Conservation (phyloP, 192 early-diverging fungal genomes). For the Geranomyces variabilis region DNA sequence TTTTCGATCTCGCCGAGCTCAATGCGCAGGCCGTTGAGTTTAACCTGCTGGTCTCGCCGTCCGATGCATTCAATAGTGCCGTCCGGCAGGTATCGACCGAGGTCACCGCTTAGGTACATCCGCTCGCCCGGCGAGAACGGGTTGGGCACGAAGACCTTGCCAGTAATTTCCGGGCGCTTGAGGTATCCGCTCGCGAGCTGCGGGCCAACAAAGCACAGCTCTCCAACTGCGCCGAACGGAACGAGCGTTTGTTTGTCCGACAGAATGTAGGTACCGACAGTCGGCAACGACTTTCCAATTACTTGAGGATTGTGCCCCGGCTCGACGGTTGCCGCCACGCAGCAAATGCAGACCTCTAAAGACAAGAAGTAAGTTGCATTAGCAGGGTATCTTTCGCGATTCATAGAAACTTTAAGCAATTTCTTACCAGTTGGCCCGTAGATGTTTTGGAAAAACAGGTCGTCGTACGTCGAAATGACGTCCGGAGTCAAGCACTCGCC, state of each 20-base stretch:
- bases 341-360: no score
- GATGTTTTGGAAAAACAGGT: not conserved
- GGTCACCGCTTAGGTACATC: constrained; percentile 34
- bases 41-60: constrained; percentile 30
- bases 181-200: constrained; percentile 34
- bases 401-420: no score
- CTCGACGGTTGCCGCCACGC: no score
- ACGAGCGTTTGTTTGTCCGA: constrained; percentile 17
- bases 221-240: constrained; percentile 44
- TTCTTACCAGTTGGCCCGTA: not conserved
- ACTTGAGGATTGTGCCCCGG: no score
- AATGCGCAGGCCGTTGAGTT: constrained; percentile 36
- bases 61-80: constrained; percentile 10
- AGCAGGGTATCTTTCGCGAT: no score
- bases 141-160: constrained; percentile 19
- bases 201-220: constrained; percentile 41
- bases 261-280: not conserved
- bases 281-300: no score
- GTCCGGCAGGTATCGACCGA: not conserved
- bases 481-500: constrained; percentile 12
- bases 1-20: constrained; percentile 39
- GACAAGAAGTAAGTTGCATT: no score
- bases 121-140: constrained; percentile 13
- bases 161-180: constrained; percentile 32
- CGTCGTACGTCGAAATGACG: constrained; percentile 2